phyloP scores from a whole-genome alignment of 495 filamentous ascomycete species.

The Podospora tetraspora region DNA sequence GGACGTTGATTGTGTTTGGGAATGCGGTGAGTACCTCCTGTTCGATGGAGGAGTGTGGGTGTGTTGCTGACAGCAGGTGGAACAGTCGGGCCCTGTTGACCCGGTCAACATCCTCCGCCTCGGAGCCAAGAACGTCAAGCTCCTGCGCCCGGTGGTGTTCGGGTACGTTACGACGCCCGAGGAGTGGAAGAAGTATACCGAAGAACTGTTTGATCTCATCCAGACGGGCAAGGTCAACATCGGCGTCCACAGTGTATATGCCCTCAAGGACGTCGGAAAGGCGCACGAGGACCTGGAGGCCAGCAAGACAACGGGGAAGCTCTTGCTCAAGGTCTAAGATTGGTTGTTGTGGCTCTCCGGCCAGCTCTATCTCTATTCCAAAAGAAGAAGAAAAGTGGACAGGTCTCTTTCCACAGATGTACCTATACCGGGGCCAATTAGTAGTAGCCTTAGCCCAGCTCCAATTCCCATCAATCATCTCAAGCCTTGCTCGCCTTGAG shows the following conservation, averaged over 20 bases:
- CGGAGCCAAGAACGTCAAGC: conserved; percentile 72
- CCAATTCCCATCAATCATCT: neutral
- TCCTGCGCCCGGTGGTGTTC: conserved; percentile 70
- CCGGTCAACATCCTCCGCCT: conserved; percentile 65
- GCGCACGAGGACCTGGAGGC: conserved; percentile 82
- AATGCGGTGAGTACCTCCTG: conserved; percentile 57
- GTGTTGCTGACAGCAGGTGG: neutral
- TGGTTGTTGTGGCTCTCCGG: neutral
- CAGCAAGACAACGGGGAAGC: conserved; percentile 78
- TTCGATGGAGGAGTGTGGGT: neutral
- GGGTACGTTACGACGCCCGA: conserved; percentile 70
- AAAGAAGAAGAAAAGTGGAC: neutral
- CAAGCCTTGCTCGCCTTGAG: conserved; percentile 48
- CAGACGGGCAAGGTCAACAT: conserved; percentile 62
- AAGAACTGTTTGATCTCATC: conserved; percentile 71
- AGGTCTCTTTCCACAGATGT: neutral
- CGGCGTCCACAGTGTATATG: conserved; percentile 74
- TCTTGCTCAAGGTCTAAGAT: conserved; percentile 45
- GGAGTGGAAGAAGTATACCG: conserved; percentile 66
- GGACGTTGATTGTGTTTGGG: conserved; percentile 78
- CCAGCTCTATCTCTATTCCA: neutral
- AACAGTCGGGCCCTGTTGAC: conserved; percentile 62
- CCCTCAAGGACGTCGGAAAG: conserved; percentile 65
- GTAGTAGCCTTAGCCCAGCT: neutral
- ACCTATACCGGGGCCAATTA: neutral